Base-by-base conservation (phyloP, 306 rosid genomes). In the Mimosa pudica region DNA sequence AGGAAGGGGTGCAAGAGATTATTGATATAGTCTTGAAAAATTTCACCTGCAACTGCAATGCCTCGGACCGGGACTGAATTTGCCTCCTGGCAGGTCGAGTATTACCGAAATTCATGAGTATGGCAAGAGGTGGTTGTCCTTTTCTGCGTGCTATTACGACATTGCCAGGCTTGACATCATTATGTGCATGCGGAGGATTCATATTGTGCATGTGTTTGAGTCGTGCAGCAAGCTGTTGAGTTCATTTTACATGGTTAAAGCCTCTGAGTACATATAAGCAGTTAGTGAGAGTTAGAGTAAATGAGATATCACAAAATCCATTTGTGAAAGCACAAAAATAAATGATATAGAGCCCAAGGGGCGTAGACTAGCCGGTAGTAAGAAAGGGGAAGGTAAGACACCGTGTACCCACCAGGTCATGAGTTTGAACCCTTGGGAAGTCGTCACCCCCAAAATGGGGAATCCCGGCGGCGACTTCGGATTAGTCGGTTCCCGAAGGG, bases 101-200 rank as follows among this genome's bases (percentile, higher is more conserved):
- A 85, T 98, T 96, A 74, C 99, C 96, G 82, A 96, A 93, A 86
- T 96, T 98, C 99, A 93, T 96, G 82, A 96, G 88, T 79, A 93
- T 96, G 82, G 97, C 98, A 71, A 93, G 89, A 55, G 97, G 93
- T 44, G 98, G 84, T 73, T 88, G 87, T 76, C 92, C 98, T 79
- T 89, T 96, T 73, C 93, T 84, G 55, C 78, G 92, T 69, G 97
- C 90, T 75, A 96, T 67, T 77, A 96, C 92, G 84, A 96, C 89
- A 77, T 96, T 96, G 32, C 98, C 98, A 42, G 99, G 97, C 85
- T 96, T 96, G 80, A 96, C 91, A 79, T 96, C 98, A 77, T 91
- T 96, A 79, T 96, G 99, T 33, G 98, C 98, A 87, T 93, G 89
- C 63, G 99, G 92, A 69, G 97, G 94, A 80, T 91, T 96, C 32